These are phyloP conservation scores for Fistulifera pelliculosa DNA, from an alignment of 108 stramenopile species.

Conservation along the genomic window DNA sequence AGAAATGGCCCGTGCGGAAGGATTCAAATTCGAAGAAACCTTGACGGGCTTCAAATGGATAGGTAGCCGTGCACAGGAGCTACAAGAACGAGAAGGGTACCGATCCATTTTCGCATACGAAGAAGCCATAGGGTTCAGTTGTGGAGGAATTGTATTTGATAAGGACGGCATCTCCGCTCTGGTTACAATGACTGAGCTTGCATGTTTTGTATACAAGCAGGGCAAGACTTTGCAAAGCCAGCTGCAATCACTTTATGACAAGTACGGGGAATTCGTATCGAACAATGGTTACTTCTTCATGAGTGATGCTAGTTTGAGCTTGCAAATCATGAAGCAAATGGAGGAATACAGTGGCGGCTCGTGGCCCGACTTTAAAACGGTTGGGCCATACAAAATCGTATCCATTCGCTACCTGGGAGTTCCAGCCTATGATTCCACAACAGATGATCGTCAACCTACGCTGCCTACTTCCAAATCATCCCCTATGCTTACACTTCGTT, in stretches of 20 bases:
- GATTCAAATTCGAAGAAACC: constrained; percentile 90
- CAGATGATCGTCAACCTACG: constrained; percentile 62
- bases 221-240: constrained; percentile 54
- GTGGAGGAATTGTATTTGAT: constrained; percentile 85
- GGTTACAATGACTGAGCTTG: constrained; percentile 82
- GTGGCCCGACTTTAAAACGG: constrained; percentile 14
- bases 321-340: constrained; percentile 71
- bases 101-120: constrained; percentile 86
- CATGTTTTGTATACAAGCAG: constrained; percentile 39
- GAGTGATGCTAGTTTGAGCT: constrained; percentile 63
- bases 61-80: constrained; percentile 53
- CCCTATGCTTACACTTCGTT: constrained; percentile 91
- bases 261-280: constrained; percentile 87
- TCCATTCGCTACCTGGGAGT: constrained; percentile 80
- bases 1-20: constrained; percentile 76
- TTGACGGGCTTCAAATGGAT: constrained; percentile 98
- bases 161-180: constrained; percentile 85
- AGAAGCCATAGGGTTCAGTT: constrained; percentile 95
- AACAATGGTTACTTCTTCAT: constrained; percentile 87
- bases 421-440: constrained; percentile 81
- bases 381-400: constrained; percentile 61
- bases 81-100: constrained; percentile 57
- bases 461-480: constrained; percentile 76
- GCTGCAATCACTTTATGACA: constrained; percentile 69
- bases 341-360: constrained; percentile 37